Evolutionary conservation across 306 rosid genomes (phyloP).

Genomic region (Mucuna pruriens): DNA sequence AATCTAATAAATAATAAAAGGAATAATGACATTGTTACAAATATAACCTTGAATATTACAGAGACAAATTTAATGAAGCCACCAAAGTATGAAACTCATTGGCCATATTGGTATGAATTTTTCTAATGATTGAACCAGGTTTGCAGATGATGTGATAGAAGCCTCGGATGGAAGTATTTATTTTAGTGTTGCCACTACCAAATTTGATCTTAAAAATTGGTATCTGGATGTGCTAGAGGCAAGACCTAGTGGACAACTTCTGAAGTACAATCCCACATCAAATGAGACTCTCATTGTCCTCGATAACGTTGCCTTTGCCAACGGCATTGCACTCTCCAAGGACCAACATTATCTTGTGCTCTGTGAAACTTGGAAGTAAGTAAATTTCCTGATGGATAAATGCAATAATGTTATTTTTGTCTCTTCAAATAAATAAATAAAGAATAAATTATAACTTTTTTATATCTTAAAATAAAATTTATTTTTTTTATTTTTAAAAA

Average conservation of each 20-base stretch:
- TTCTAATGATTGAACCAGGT: slow-evolving; percentile 46
- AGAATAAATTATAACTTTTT: too few species aligned
- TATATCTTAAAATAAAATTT: too few species aligned
- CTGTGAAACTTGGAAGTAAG: slow-evolving; percentile 73
- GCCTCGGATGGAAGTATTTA: slow-evolving; percentile 63
- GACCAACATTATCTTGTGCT: slow-evolving; percentile 60
- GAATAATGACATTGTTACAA: too few species aligned
- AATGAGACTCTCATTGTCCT: slow-evolving; percentile 48
- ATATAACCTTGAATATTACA: not conserved
- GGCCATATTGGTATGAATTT: not conserved
- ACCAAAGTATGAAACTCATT: not conserved
- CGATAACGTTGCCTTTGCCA: slow-evolving; percentile 61
- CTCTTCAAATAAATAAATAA: too few species aligned
- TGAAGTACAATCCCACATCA: slow-evolving; percentile 63
- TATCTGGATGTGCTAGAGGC: slow-evolving; percentile 66
- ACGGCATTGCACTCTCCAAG: slow-evolving; percentile 75
- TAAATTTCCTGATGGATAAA: not conserved
- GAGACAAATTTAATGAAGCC: not conserved
- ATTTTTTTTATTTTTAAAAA: too few species aligned
- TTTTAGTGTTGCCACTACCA: slow-evolving; percentile 64
- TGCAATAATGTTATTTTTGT: too few species aligned
- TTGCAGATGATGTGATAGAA: slow-evolving; percentile 78
- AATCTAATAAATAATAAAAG: too few species aligned
- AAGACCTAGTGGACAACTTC: slow-evolving; percentile 69
- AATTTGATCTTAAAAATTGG: slow-evolving; percentile 62